Conservation (phyloP, 208 protist species). For the Trypanosoma conorhini region DNA sequence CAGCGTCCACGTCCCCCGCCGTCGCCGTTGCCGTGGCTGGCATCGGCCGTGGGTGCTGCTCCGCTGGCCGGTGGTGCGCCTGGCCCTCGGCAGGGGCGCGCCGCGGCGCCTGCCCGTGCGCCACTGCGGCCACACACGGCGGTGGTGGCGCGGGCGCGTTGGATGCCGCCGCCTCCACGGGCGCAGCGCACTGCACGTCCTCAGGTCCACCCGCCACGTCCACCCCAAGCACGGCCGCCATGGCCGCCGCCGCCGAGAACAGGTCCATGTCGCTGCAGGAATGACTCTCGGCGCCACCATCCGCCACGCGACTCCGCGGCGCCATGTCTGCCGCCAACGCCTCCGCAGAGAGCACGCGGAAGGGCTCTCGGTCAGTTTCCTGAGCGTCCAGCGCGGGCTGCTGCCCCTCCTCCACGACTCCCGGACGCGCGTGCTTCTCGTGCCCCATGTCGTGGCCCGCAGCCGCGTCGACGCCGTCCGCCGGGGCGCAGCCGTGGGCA, state of each 20-base stretch:
- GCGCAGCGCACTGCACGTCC: neutral
- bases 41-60: neutral
- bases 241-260: too few relatives aligned
- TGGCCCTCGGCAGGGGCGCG: too few relatives aligned
- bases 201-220: neutral
- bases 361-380: too few relatives aligned
- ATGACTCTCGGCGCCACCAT: too few relatives aligned
- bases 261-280: too few relatives aligned
- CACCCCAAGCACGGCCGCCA: neutral
- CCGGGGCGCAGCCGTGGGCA: neutral
- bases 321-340: too few relatives aligned
- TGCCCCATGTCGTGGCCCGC: neutral
- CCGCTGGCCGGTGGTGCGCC: neutral
- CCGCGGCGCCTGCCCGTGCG: neutral
- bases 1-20: neutral
- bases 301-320: too few relatives aligned
- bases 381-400: neutral
- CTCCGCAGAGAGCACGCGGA: neutral
- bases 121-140: slow-evolving; percentile 2
- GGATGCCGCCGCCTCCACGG: slow-evolving; percentile 3
- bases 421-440: neutral
- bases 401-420: neutral
- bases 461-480: neutral
- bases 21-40: neutral
- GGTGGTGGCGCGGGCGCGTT: neutral